A percentile compares a stretch with the other conserved stretches of the same genome.
Evolutionary conservation across 495 filamentous ascomycete genomes (phyloP).

Genomic region (Neurospora sp.): DNA sequence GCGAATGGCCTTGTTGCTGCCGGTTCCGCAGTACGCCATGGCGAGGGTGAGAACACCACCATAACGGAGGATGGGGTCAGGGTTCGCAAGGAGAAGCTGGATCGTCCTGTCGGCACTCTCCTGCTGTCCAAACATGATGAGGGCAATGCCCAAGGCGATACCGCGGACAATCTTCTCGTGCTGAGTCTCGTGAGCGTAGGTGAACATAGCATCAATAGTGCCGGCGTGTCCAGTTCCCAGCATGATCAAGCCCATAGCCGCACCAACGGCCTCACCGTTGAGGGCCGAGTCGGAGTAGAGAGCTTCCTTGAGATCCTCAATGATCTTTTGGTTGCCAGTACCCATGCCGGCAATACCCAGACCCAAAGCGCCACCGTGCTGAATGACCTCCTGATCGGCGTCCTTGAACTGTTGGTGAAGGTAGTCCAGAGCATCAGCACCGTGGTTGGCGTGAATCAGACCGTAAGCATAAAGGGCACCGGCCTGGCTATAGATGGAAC

Average conservation of each 20-base stretch:
- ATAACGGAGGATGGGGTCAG: conserved; percentile 88
- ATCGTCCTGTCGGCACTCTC: conserved; percentile 92
- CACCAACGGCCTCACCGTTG: conserved; percentile 91
- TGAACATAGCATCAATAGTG: conserved; percentile 88
- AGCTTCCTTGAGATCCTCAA: conserved; percentile 78
- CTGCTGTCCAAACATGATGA: conserved; percentile 96
- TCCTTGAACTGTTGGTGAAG: conserved; percentile 79
- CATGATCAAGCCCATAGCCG: conserved; percentile 96
- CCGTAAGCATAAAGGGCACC: conserved; percentile 93
- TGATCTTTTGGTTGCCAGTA: conserved; percentile 80
- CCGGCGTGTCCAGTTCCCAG: conserved; percentile 87
- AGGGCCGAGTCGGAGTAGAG: conserved; percentile 89
- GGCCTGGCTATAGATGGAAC: conserved; percentile 90
- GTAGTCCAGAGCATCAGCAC: conserved; percentile 81
- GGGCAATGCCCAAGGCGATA: conserved; percentile 87
- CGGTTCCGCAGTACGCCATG: conserved; percentile 91
- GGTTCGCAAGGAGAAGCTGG: conserved; percentile 84
- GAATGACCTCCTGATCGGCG: conserved; percentile 86
- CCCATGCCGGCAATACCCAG: conserved; percentile 98
- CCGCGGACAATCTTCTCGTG: conserved; percentile 99
- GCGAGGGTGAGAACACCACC: conserved; percentile 99
- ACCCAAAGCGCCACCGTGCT: conserved; percentile 91
- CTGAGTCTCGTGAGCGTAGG: conserved; percentile 93
- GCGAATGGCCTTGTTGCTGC: conserved; percentile 97
- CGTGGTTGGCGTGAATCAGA: conserved; percentile 96